Evolutionary conservation across 306 rosid genomes (phyloP), one percentile per base, ranked within the genome.

Genomic region (Vigna angularis): DNA sequence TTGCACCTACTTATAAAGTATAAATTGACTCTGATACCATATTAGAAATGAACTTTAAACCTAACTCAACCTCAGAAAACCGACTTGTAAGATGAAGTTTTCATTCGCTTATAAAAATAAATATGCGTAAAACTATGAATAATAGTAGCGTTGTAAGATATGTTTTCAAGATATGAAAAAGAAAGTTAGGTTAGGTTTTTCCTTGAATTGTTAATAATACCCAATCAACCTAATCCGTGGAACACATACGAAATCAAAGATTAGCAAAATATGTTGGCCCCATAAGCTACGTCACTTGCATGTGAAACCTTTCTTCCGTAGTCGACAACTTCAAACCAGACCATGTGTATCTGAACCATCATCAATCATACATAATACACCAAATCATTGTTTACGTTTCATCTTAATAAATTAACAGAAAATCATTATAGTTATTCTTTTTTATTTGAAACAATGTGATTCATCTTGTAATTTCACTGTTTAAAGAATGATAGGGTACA

Each of bases 191-290:
- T 64, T 70, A 17, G 49, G 73, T n/a, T 52, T 74, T 53, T 55
- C 17, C 13, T 18, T 20, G 67, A 51, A 28, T 66, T 20, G 63
- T 36, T 36, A 58, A 28, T 66, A 17, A 65, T 64, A 79, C 81
- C 81, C 66, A 86, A 83, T 79, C 82, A 70, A 79, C 84, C 84
- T 71, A 65, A 84, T 69, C 5, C 67, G n/a, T 50, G 55, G 61
- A 72, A 53, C 36, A 79, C 44, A 83, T 32, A 62, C 17, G 17
- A 17, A 34, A 30, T 9, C 5, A 72, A 53, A 18, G n/a, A 1
- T 12, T 20, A 0, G 32, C 30, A 40, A 45, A 28, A 14, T 4
- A n/a, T 28, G 30, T 9, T 3, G 82, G 84, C 72, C 66, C 83
- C 87, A 42, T 15, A 26, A 42, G 56, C 53, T 9, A 45, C 75